phyloP scores from a whole-genome alignment of 1,139 yeast species.

The Debaryomyces nepalensis region DNA sequence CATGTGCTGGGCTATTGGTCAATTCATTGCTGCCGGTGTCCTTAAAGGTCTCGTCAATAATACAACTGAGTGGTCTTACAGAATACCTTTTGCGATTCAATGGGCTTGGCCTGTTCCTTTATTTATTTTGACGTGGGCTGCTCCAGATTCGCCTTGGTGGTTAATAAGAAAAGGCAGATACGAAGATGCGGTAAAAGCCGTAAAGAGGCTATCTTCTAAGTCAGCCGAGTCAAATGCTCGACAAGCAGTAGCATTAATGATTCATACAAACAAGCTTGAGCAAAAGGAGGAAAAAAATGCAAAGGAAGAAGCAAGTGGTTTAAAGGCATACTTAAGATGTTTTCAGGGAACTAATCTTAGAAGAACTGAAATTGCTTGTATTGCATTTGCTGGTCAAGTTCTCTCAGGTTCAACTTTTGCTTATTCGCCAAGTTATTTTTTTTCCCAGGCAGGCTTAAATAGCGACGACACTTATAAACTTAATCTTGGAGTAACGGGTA shows the following conservation, averaged over 20 bases:
- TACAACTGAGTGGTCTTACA: constrained; percentile 36
- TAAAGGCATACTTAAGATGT: constrained; percentile 48
- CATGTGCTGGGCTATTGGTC: constrained; percentile 56
- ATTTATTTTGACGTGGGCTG: constrained; percentile 38
- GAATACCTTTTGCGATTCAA: constrained; percentile 50
- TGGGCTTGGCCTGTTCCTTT: constrained; percentile 67
- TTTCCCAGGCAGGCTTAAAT: constrained; percentile 53
- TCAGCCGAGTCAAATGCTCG: constrained; percentile 40
- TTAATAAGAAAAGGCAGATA: constrained; percentile 41
- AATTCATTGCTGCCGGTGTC: constrained; percentile 52
- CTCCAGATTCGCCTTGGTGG: constrained; percentile 53
- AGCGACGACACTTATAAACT: constrained; percentile 48
- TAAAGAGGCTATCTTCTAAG: constrained; percentile 39
- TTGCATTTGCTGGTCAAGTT: constrained; percentile 55
- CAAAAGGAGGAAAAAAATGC: constrained; percentile 27
- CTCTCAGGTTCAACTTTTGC: constrained; percentile 57
- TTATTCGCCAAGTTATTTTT: constrained; percentile 61
- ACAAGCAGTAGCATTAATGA: constrained; percentile 44
- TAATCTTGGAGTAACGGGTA: constrained; percentile 47
- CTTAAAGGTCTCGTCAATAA: constrained; percentile 42
- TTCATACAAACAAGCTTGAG: constrained; percentile 48
- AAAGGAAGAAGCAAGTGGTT: constrained; percentile 25
- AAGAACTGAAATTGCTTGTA: constrained; percentile 58
- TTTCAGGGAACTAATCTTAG: constrained; percentile 55
- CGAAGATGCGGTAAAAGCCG: constrained; percentile 39